A percentile compares a stretch with the other conserved stretches of the same genome.
Conservation (phyloP, 2,329 filamentous ascomycete species). For the Cordyceps fumosorosea region DNA sequence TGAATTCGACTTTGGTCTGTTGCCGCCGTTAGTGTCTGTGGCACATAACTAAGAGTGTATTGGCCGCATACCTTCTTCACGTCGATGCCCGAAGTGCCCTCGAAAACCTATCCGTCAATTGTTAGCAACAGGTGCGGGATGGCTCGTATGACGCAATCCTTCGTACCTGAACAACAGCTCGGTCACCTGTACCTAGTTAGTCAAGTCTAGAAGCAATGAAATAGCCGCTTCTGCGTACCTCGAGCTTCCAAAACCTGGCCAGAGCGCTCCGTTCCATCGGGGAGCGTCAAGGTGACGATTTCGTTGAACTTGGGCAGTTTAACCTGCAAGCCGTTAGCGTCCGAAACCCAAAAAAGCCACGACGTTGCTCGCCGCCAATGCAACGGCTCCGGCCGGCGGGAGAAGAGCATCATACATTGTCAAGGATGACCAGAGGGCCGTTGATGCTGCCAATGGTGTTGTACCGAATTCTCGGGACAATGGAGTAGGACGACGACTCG, state of each 20-base stretch:
- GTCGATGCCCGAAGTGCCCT: constrained; percentile 94
- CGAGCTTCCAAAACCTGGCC: constrained; percentile 96
- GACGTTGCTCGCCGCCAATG: neutral
- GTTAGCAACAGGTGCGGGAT: constrained; percentile 19
- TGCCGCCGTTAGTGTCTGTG: constrained; percentile 20
- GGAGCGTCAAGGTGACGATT: constrained; percentile 91
- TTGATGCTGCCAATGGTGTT: constrained; percentile 98
- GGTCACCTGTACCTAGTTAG: constrained; percentile 56
- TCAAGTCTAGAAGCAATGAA: constrained; percentile 18
- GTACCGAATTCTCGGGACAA: constrained; percentile 68
- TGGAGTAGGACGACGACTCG: constrained; percentile 53
- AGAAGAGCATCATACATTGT: constrained; percentile 59
- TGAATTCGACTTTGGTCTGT: constrained; percentile 95
- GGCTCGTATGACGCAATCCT: constrained; percentile 11
- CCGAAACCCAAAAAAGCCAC: neutral
- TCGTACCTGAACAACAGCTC: constrained; percentile 87
- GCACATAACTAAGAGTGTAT: neutral
- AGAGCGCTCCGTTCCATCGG: constrained; percentile 88
- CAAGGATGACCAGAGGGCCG: constrained; percentile 92
- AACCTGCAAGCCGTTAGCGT: constrained; percentile 52
- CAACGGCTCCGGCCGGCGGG: neutral
- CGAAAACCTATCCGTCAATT: constrained; percentile 68
- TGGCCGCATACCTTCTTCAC: constrained; percentile 77
- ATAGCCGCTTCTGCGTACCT: constrained; percentile 51
- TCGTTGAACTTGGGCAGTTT: constrained; percentile 98